These are phyloP conservation scores for Clavispora santaluciae DNA, from an alignment of 805 yeast genomes.

Conservation along the genomic window DNA sequence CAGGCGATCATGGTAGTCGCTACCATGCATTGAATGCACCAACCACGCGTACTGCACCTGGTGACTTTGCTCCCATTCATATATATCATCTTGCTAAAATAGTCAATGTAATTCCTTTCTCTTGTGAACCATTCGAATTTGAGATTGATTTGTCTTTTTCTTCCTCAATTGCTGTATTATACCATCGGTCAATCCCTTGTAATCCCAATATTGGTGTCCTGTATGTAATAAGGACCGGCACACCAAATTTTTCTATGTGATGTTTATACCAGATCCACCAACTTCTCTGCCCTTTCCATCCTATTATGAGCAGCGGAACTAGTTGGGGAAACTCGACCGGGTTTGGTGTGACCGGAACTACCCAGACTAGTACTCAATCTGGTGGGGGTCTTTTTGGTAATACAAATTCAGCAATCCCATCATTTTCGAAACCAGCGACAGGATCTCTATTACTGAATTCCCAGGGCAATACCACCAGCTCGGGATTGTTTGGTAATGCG, in stretches of 20 bases:
- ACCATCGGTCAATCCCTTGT: not conserved
- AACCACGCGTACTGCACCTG: too few relatives aligned
- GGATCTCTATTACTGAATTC: not conserved
- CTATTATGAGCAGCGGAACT: constrained; percentile 5
- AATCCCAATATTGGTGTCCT: not conserved
- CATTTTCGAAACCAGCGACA: not conserved
- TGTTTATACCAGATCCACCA: not conserved
- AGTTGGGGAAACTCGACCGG: constrained; percentile 14
- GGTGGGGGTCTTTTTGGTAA: constrained; percentile 8
- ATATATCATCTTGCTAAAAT: too few relatives aligned
- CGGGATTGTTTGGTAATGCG: constrained; percentile 3
- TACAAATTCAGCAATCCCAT: not conserved
- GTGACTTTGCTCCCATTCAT: too few relatives aligned
- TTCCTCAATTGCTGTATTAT: too few relatives aligned
- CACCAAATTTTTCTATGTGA: not conserved
- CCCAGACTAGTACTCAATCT: not conserved
- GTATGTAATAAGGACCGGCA: not conserved
- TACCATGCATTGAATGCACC: too few relatives aligned
- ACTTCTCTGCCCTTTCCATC: not conserved
- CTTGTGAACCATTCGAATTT: too few relatives aligned
- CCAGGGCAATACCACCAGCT: not conserved
- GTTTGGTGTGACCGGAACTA: constrained; percentile 4
- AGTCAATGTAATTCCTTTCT: too few relatives aligned
- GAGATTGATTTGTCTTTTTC: too few relatives aligned
- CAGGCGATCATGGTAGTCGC: too few relatives aligned